Base-by-base conservation (phyloP, 208 protist genomes). In the Herpetomonas samuelpessoai region DNA sequence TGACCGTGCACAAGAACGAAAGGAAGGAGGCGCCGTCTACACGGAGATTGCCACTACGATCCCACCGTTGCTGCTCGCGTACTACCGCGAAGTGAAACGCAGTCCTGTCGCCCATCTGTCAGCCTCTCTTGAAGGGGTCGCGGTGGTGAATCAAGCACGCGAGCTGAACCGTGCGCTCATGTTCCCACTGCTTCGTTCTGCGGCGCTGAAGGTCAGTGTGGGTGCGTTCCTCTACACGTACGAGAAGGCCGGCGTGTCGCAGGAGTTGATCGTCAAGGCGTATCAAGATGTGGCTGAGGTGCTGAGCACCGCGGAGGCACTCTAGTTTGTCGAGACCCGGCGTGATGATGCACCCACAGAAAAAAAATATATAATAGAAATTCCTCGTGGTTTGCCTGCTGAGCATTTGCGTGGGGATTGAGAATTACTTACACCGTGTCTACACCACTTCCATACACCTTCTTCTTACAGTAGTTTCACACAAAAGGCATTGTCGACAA, bases 181-280 rank as follows among this genome's bases (percentile, higher is more conserved):
- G 2, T 88, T 95, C 51, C 86, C 79, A 0, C 64, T 95, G 59
- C 62, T 95, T 10, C 74, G 72, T 30, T 90, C 81, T 0, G 86
- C 89, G n/a, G 76, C 81, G 27, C 50, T 93, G 54, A 95, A 95
- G 62, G 83, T 91, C 50, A 74, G 83, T 44, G 68, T 77, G 14
- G 84, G 86, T 19, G 89, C 89, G 9, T 95, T 91, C 57, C 62
- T 92, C 55, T 72, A 71, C n/a, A 74, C 77, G 6, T 93, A 91
- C 62, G 66, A 81, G 48, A 82, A 87, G n/a, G 71, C 80, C 9
- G 89, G 89, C 3, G 71, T 92, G 19, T 53, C 69, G 46, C 41
- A 71, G 0, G 75, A 83, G 48, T 68, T 61, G 0, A 83, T 95
- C 50, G 60, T 69, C 50, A 64, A 64, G 25, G 85, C 88, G 1